Percentiles rank a stretch among this genome's conserved stretches.
phyloP scores from a whole-genome alignment of 2,329 filamentous ascomycete species.

The Orbilia blumenaviensis region DNA sequence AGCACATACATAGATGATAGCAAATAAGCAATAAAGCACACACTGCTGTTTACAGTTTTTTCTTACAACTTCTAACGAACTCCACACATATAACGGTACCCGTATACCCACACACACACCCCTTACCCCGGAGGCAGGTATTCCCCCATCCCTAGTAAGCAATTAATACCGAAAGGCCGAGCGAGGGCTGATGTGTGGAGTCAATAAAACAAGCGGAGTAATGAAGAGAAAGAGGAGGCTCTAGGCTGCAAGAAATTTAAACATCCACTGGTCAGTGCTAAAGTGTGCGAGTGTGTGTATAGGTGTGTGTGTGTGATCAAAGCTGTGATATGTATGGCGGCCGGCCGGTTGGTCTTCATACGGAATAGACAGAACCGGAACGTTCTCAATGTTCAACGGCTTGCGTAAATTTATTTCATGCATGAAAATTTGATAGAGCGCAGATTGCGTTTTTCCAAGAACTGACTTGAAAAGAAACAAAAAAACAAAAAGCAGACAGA shows the following conservation, averaged over 20 bases:
- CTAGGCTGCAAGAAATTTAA: constrained; percentile 42
- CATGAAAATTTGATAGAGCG: background rate
- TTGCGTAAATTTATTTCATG: constrained; percentile 18
- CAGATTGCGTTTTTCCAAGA: background rate
- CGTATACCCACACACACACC: background rate
- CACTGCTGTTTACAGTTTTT: background rate
- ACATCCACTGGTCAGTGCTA: constrained; percentile 5
- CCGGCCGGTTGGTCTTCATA: constrained; percentile 11
- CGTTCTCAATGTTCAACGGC: constrained; percentile 9
- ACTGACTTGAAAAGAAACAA: background rate
- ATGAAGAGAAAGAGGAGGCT: constrained; percentile 34
- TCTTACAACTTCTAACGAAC: constrained; percentile 21
- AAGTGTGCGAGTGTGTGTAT: background rate
- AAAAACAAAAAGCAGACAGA: background rate
- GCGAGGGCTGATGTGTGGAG: constrained; percentile 25
- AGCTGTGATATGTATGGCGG: constrained; percentile 10
- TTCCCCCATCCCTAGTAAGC: constrained; percentile 4
- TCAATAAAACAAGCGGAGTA: constrained; percentile 38
- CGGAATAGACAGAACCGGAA: background rate
- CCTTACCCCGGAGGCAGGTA: constrained; percentile 18
- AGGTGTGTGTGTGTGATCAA: constrained; percentile 9
- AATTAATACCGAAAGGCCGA: constrained; percentile 39
- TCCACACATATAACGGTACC: constrained; percentile 14
- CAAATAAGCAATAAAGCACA: constrained; percentile 13
- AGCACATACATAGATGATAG: background rate